phyloP scores from a whole-genome alignment of 768 basidiomycete species.

The Fomitopsis pulvina region DNA sequence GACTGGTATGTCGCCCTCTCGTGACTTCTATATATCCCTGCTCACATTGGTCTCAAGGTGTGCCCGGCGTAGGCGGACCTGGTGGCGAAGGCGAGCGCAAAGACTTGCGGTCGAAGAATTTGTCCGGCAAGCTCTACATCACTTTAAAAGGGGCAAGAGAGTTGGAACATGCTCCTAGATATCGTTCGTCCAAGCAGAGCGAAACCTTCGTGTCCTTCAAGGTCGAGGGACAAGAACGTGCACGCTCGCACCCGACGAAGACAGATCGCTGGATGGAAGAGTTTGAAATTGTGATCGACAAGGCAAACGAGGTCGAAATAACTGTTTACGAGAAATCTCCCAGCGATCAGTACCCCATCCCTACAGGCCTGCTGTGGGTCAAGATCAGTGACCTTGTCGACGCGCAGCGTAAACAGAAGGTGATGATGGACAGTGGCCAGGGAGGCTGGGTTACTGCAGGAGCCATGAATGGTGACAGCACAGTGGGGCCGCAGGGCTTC shows the following conservation, averaged over 20 bases:
- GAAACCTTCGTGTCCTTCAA: constrained; percentile 94
- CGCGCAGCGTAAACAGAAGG: constrained; percentile 86
- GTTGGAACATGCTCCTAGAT: constrained; percentile 86
- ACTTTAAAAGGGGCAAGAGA: constrained; percentile 88
- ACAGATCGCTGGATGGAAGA: constrained; percentile 98
- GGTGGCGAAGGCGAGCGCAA: constrained; percentile 81
- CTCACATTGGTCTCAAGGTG: constrained; percentile 6
- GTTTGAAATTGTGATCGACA: constrained; percentile 94
- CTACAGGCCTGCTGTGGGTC: constrained; percentile 94
- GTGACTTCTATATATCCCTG: background rate
- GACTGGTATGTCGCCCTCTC: constrained; percentile 35
- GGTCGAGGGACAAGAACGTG: constrained; percentile 91
- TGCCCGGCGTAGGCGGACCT: constrained; percentile 34
- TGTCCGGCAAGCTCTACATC: constrained; percentile 88
- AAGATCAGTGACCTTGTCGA: constrained; percentile 92
- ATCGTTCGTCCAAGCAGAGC: constrained; percentile 72
- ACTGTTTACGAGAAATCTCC: constrained; percentile 91
- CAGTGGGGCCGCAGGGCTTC: constrained; percentile 42
- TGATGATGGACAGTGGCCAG: constrained; percentile 77
- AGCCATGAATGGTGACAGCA: constrained; percentile 69
- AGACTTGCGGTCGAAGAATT: constrained; percentile 85
- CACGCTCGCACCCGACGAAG: constrained; percentile 85
- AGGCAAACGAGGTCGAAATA: constrained; percentile 97
- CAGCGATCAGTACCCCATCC: constrained; percentile 72
- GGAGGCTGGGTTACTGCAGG: constrained; percentile 96